These are phyloP conservation scores for Calophaca sinica DNA, from an alignment of 306 rosid genomes.

Conservation along the genomic window DNA sequence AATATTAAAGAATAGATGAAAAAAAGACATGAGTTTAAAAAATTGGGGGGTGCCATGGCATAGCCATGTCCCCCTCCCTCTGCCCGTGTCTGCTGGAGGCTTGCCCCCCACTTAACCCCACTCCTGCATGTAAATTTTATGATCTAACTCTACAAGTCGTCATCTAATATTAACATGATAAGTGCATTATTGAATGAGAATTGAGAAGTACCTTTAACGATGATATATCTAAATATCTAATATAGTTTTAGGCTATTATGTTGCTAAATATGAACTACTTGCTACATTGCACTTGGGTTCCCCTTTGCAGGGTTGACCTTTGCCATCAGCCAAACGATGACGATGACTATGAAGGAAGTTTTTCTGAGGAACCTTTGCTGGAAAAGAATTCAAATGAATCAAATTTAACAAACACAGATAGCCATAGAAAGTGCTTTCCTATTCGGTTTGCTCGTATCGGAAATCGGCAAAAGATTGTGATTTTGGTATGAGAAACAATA, in stretches of 20 bases:
- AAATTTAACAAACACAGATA: conserved; percentile 52
- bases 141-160: conserved; percentile 30
- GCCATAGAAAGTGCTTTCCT: conserved; percentile 77
- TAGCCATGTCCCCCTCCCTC: too few species aligned
- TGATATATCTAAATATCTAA: background rate
- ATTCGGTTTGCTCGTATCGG: conserved; percentile 69
- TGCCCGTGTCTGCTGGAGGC: background rate
- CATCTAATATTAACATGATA: conserved; percentile 24
- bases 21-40: too few species aligned
- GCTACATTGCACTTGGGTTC: conserved; percentile 38
- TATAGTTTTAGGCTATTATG: conserved; percentile 22
- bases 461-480: conserved; percentile 82
- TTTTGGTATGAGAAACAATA: conserved; percentile 65
- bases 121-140: conserved; percentile 19
- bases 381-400: conserved; percentile 62
- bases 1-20: too few species aligned
- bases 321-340: conserved; percentile 97
- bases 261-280: conserved; percentile 45
- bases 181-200: conserved; percentile 35
- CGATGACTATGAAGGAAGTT: conserved; percentile 81
- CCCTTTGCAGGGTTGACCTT: conserved; percentile 84
- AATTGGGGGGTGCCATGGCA: too few species aligned
- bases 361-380: conserved; percentile 67
- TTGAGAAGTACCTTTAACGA: conserved; percentile 14
- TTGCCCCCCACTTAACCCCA: background rate